A percentile compares a stretch with the other conserved stretches of the same genome.
These are phyloP conservation scores for Veloporphyrellus conicus DNA, from an alignment of 1,284 basidiomycete genomes.

Conservation along the genomic window DNA sequence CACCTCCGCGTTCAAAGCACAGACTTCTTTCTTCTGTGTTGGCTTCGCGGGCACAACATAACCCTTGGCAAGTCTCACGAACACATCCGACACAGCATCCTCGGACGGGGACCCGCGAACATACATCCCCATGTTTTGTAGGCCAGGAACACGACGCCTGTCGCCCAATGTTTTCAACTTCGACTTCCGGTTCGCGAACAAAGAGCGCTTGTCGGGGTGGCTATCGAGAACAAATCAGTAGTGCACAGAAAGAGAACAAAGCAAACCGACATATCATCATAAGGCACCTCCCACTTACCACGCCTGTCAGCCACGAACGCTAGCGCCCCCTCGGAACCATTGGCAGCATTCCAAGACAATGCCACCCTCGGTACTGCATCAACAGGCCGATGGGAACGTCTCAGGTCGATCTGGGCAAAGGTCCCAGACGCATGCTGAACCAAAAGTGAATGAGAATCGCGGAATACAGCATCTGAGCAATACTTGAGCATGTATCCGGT, in stretches of 20 bases:
- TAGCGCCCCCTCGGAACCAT: slow-evolving; percentile 48
- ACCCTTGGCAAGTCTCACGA: slow-evolving; percentile 60
- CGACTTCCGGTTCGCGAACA: slow-evolving; percentile 36
- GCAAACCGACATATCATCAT: slow-evolving; percentile 74
- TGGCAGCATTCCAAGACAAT: slow-evolving; percentile 59
- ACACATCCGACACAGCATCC: slow-evolving; percentile 41
- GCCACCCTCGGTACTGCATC: slow-evolving; percentile 68
- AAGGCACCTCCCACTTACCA: slow-evolving; percentile 68
- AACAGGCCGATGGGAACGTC: slow-evolving; percentile 58
- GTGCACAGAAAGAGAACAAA: neutral
- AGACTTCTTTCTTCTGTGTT: slow-evolving; percentile 38
- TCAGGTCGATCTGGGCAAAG: slow-evolving; percentile 76
- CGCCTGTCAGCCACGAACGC: slow-evolving; percentile 65
- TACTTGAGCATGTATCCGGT: neutral
- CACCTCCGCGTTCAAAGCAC: slow-evolving; percentile 54
- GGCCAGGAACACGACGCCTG: slow-evolving; percentile 40
- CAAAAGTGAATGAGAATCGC: slow-evolving; percentile 71
- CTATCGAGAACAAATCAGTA: slow-evolving; percentile 31
- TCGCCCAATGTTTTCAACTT: slow-evolving; percentile 54
- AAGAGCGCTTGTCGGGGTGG: slow-evolving; percentile 44
- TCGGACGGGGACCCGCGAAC: slow-evolving; percentile 18
- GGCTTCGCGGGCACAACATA: slow-evolving; percentile 60
- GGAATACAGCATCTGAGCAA: slow-evolving; percentile 62
- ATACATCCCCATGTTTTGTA: slow-evolving; percentile 56
- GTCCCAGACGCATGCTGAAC: slow-evolving; percentile 73